Conservation (phyloP, 495 filamentous ascomycete genomes). For the Penicillium taxi region DNA sequence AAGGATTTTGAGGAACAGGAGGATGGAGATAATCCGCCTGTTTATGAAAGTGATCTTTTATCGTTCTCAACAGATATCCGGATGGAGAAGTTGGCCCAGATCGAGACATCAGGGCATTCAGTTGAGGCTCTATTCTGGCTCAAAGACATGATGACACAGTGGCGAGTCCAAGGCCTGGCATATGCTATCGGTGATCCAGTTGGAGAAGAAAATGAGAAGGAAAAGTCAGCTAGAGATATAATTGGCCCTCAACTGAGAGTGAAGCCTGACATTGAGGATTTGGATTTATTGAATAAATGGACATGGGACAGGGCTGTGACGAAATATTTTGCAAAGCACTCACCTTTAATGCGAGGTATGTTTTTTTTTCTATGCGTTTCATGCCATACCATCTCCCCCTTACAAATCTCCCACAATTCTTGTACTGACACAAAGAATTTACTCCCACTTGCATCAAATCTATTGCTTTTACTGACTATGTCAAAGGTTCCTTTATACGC, state of each 20-base stretch:
- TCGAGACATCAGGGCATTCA: constrained; percentile 48
- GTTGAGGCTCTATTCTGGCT: constrained; percentile 85
- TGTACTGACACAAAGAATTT: too few relatives aligned
- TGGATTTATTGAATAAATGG: constrained; percentile 40
- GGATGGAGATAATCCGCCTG: constrained; percentile 48
- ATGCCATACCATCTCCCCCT: neutral
- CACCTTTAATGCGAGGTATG: constrained; percentile 63
- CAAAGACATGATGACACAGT: constrained; percentile 62
- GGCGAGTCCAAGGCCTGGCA: constrained; percentile 72
- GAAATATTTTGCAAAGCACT: constrained; percentile 80
- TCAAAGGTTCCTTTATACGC: constrained; percentile 57
- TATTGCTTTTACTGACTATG: constrained; percentile 5
- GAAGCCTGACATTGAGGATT: constrained; percentile 21
- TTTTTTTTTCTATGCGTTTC: constrained; percentile 7
- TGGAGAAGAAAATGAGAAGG: constrained; percentile 38
- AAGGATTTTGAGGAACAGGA: constrained; percentile 58
- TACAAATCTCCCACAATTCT: neutral
- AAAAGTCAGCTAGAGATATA: constrained; percentile 37
- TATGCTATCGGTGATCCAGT: constrained; percentile 60
- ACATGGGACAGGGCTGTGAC: constrained; percentile 69
- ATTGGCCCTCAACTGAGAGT: constrained; percentile 24
- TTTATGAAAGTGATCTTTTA: constrained; percentile 66
- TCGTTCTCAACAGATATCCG: constrained; percentile 82
- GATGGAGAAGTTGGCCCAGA: constrained; percentile 71
- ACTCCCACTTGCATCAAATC: too few relatives aligned